These are phyloP conservation scores for Colletotrichum incanum DNA, from an alignment of 2,329 filamentous ascomycete species.

Conservation along the genomic window DNA sequence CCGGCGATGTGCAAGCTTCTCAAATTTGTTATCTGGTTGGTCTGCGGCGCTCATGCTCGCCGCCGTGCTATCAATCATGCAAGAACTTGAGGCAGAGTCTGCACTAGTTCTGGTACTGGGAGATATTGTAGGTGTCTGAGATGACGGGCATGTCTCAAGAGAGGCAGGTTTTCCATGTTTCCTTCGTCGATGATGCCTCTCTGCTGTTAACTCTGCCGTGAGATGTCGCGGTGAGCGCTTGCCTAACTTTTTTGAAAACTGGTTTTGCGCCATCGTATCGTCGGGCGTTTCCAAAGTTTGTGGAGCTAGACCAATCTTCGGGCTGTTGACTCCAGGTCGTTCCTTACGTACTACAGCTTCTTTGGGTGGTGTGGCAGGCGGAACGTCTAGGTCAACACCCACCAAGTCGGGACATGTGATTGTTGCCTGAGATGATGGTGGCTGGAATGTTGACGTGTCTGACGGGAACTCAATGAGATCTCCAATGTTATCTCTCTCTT, in stretches of 20 bases:
- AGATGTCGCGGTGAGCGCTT: not conserved
- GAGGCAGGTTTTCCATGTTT: not conserved
- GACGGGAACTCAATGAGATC: constrained; percentile 6
- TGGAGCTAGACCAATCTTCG: not conserved
- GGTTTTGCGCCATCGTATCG: not conserved
- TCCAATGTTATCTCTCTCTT: not conserved
- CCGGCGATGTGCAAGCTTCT: not conserved
- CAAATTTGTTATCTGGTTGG: not conserved
- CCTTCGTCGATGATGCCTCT: constrained; percentile 11
- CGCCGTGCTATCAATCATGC: no score
- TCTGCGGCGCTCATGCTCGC: not conserved
- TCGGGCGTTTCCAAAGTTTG: not conserved
- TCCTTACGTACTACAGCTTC: not conserved
- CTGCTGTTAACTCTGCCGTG: not conserved
- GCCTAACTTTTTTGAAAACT: not conserved
- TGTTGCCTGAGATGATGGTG: constrained; percentile 8
- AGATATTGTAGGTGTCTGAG: not conserved
- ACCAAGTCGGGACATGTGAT: constrained; percentile 15
- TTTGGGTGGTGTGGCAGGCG: not conserved
- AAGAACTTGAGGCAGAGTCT: not conserved
- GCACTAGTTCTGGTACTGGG: no score
- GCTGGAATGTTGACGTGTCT: not conserved
- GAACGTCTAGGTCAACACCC: not conserved
- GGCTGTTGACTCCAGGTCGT: no score
- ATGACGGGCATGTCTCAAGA: not conserved